phyloP scores from a whole-genome alignment of 2,329 filamentous ascomycete genomes.

The Paraconiothyrium sp. region DNA sequence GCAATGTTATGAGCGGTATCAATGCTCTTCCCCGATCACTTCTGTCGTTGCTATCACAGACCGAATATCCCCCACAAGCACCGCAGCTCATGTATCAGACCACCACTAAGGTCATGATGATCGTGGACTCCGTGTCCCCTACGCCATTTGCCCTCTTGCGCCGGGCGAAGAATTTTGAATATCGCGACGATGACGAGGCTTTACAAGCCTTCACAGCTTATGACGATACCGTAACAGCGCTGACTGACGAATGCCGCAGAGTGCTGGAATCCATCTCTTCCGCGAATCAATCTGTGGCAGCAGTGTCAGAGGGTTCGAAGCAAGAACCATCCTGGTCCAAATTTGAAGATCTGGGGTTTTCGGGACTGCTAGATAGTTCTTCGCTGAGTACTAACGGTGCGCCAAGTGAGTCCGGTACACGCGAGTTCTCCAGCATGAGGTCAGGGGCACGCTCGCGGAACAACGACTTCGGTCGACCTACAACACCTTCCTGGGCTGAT shows the following conservation, averaged over 20 bases:
- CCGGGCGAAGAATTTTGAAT: constrained; percentile 93
- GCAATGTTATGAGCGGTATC: constrained; percentile 77
- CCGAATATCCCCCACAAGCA: constrained; percentile 88
- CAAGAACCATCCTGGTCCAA: constrained; percentile 92
- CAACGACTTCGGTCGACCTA: constrained; percentile 79
- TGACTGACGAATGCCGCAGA: constrained; percentile 93
- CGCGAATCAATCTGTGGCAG: constrained; percentile 80
- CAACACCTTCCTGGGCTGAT: constrained; percentile 97
- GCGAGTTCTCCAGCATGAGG: constrained; percentile 81
- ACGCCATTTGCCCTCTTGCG: constrained; percentile 92
- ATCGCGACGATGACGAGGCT: constrained; percentile 86
- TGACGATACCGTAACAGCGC: constrained; percentile 84
- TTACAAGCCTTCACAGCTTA: constrained; percentile 86
- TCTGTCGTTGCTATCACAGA: constrained; percentile 88
- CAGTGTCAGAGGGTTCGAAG: constrained; percentile 62
- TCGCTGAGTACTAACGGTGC: constrained; percentile 47
- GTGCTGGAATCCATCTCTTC: constrained; percentile 89
- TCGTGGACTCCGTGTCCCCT: constrained; percentile 92
- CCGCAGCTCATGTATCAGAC: constrained; percentile 79
- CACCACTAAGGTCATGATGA: constrained; percentile 94
- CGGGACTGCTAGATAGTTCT: constrained; percentile 75
- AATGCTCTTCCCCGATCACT: constrained; percentile 88
- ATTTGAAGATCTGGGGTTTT: constrained; percentile 95
- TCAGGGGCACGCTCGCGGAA: constrained; percentile 72
- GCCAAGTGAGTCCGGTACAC: constrained; percentile 42